Evolutionary conservation across 495 filamentous ascomycete genomes (phyloP).

Genomic region (Acidiella bohemica): DNA sequence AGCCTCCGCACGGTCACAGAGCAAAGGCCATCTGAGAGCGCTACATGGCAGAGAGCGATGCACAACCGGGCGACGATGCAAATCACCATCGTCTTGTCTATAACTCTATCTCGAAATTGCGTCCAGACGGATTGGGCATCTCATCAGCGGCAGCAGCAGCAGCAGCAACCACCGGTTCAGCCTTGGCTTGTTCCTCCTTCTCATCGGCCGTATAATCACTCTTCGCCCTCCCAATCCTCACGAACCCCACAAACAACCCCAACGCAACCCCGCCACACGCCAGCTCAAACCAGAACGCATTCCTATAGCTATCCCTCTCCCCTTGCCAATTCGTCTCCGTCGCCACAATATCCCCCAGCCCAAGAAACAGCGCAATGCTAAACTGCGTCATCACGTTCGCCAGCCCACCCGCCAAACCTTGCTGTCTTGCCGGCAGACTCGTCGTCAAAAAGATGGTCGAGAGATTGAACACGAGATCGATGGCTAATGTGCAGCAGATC

Average conservation of each 20-base stretch:
- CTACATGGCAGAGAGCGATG: too few species aligned
- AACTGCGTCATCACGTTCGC: slow-evolving; percentile 34
- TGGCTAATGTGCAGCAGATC: slow-evolving; percentile 65
- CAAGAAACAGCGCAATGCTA: slow-evolving; percentile 69
- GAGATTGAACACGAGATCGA: slow-evolving; percentile 74
- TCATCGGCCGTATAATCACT: slow-evolving; percentile 19
- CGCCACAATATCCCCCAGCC: slow-evolving; percentile 58
- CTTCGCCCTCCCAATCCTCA: slow-evolving; percentile 36
- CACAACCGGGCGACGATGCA: too few species aligned
- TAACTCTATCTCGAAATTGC: too few species aligned
- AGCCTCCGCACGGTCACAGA: too few species aligned
- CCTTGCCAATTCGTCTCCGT: slow-evolving; percentile 36
- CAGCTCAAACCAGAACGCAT: slow-evolving; percentile 58
- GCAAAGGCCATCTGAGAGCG: too few species aligned
- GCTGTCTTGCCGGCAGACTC: slow-evolving; percentile 49
- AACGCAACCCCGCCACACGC: slow-evolving; percentile 42
- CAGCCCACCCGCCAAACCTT: slow-evolving; percentile 60
- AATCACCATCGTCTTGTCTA: too few species aligned
- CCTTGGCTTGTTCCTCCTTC: slow-evolving; percentile 7
- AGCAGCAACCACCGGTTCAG: neutral
- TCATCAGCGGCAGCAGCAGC: too few species aligned
- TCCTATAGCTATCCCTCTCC: slow-evolving; percentile 43
- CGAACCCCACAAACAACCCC: slow-evolving; percentile 46
- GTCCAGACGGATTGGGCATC: too few species aligned
- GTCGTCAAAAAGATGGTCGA: slow-evolving; percentile 79